Conservation (phyloP, 257 asterid genomes). For the Ilex aquifolium region DNA sequence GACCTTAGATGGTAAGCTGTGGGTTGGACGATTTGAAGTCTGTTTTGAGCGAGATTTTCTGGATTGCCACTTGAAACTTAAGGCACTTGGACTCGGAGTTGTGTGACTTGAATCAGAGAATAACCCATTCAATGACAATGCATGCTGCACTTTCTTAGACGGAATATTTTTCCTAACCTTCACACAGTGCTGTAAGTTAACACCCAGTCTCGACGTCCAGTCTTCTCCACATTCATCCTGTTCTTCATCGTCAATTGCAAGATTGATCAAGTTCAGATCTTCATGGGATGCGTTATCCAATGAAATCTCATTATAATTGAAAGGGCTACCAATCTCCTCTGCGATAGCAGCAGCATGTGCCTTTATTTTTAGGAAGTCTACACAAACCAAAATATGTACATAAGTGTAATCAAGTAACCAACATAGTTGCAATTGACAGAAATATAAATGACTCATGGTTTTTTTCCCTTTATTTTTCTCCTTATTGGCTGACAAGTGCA, state of each 20-base stretch:
- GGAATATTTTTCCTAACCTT: slow-evolving; percentile 54
- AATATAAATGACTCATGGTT: too few relatives aligned
- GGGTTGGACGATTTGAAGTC: slow-evolving; percentile 20
- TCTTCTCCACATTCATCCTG: slow-evolving; percentile 40
- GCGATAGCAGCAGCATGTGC: slow-evolving; percentile 70
- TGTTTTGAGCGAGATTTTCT: slow-evolving; percentile 77
- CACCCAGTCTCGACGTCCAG: slow-evolving; percentile 70
- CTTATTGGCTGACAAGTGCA: too few relatives aligned
- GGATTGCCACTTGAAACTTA: slow-evolving; percentile 55
- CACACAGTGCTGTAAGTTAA: slow-evolving; percentile 66
- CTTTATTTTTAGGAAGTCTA: slow-evolving; percentile 81
- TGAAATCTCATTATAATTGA: slow-evolving; percentile 49
- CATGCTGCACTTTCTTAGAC: slow-evolving; percentile 45
- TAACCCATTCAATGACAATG: slow-evolving; percentile 55
- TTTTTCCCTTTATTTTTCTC: too few relatives aligned
- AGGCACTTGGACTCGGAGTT: slow-evolving; percentile 26
- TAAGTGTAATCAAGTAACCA: slow-evolving; percentile 9
- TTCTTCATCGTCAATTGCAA: slow-evolving; percentile 63
- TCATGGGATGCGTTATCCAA: slow-evolving; percentile 52
- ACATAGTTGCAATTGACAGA: background rate
- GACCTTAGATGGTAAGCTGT: slow-evolving; percentile 23
- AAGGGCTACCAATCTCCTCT: slow-evolving; percentile 59
- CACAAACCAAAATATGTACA: slow-evolving; percentile 10
- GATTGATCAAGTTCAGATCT: slow-evolving; percentile 65
- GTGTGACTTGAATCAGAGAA: slow-evolving; percentile 23